Base-by-base conservation (phyloP, 1,284 basidiomycete species). In the Ganoderma boninense region DNA sequence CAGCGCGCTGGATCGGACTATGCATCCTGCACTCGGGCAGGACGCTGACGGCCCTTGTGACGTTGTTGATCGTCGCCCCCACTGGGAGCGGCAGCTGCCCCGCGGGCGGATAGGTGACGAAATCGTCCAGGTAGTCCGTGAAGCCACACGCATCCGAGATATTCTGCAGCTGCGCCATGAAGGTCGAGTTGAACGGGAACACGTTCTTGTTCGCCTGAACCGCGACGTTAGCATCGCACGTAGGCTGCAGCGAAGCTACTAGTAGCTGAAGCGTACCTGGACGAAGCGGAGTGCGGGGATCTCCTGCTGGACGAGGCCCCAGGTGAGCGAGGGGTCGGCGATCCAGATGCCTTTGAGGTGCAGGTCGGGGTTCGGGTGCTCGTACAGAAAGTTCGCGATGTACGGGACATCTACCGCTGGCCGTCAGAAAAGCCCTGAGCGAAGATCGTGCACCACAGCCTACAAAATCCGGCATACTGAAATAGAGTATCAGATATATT, bases 11-110 rank as follows among this genome's bases (percentile, higher is more conserved):
- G 23, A 82, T 80, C 5, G 79, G 76, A 63, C 76, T 84, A 67
- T 87, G 85, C 18, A 89, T 80, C n/a, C 85, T 79, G 73, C 87
- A 88, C 29, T 74, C 79, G 26, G 80, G 69, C 68, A 46, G 77
- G n/a, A 73, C 78, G 4, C 75, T 73, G 13, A 78, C 73, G 1
- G 76, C 74, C 13, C 69, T 71, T 1, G 76, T 77, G 20, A 74
- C 75, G 46, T 73, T 73, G 69, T 71, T 77, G 75, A 78, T 77
- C 23, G 79, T 83, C 40, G 80, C 81, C 62, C 81, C 81, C 38
- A 73, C 81, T 26, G 84, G 84, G 70, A 88, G 78, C 2, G 87
- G 87, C 26, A 89, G 80, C 74, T 84, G 83, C 0, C 87, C 88
- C 1, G 74, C 70, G 0, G 84, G 82, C 16, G 84, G 84, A 72